Evolutionary conservation across 208 protist species (phyloP).

Genomic region (Trypanosoma mega): DNA sequence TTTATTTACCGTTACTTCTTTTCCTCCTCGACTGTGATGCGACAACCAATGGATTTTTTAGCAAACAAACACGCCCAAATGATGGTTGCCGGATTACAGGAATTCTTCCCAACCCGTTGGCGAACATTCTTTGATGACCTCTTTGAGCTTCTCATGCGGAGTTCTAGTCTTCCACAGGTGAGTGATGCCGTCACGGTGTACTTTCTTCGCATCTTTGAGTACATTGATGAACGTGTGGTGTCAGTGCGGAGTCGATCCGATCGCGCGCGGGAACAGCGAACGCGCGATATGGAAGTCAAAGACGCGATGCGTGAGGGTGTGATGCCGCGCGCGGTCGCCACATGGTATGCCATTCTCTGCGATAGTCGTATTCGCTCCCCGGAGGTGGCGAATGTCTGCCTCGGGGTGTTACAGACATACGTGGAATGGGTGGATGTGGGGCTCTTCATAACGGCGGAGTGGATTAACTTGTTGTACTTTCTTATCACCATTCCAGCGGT

Average conservation of each 20-base stretch:
- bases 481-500: slow-evolving; percentile 35
- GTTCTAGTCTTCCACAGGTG: slow-evolving; percentile 23
- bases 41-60: slow-evolving; percentile 48
- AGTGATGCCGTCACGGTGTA: slow-evolving; percentile 51
- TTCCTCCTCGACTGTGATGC: slow-evolving; percentile 13
- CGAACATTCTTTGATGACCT: slow-evolving; percentile 57
- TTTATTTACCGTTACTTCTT: slow-evolving; percentile 71
- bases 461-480: slow-evolving; percentile 78
- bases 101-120: slow-evolving; percentile 72
- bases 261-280: slow-evolving; percentile 40
- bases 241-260: slow-evolving; percentile 54
- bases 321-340: slow-evolving; percentile 50
- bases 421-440: slow-evolving; percentile 76
- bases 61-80: slow-evolving; percentile 86
- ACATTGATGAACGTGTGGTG: slow-evolving; percentile 81
- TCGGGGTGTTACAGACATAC: slow-evolving; percentile 68
- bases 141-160: slow-evolving; percentile 47
- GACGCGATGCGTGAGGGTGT: slow-evolving; percentile 73
- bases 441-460: slow-evolving; percentile 59
- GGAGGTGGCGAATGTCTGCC: slow-evolving; percentile 54
- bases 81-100: slow-evolving; percentile 66
- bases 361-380: slow-evolving; percentile 45
- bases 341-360: slow-evolving; percentile 61
- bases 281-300: slow-evolving; percentile 74
- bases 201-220: slow-evolving; percentile 81